Evolutionary conservation across 495 filamentous ascomycete species (phyloP).

Genomic region (Penicillium canescens): DNA sequence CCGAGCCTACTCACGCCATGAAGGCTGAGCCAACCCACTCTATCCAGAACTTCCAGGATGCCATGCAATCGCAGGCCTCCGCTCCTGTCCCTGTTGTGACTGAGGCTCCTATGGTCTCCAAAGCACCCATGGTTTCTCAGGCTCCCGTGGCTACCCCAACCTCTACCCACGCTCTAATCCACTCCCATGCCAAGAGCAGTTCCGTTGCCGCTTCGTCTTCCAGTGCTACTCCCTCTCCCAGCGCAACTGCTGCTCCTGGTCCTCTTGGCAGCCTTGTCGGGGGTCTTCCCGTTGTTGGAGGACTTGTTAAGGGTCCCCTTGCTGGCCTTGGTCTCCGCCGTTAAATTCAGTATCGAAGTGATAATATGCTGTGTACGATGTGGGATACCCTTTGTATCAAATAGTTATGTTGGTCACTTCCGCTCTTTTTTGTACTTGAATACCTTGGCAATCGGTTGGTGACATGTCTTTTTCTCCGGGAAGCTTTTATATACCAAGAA

Average conservation of each 20-base stretch:
- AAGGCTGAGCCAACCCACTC: slow-evolving; percentile 2
- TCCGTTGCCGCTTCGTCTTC: slow-evolving; percentile 13
- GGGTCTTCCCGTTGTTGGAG: slow-evolving; percentile 7
- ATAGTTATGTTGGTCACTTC: neutral
- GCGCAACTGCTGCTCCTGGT: neutral
- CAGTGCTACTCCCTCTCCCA: slow-evolving; percentile 6
- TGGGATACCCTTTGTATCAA: neutral
- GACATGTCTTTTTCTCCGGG: slow-evolving; percentile 7
- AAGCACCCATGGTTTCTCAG: slow-evolving; percentile 6
- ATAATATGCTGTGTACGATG: neutral
- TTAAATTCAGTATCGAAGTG: neutral
- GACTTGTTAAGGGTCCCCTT: slow-evolving; percentile 1
- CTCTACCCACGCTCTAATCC: neutral
- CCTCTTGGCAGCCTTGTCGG: slow-evolving; percentile 7
- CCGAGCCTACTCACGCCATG: neutral
- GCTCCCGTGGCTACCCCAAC: slow-evolving; percentile 1
- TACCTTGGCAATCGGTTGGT: slow-evolving; percentile 10
- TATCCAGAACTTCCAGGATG: neutral
- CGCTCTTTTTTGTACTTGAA: slow-evolving; percentile 11
- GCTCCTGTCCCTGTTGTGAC: neutral
- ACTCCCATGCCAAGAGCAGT: neutral
- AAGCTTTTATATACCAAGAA: slow-evolving; percentile 22
- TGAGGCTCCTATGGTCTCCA: neutral
- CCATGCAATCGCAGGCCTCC: slow-evolving; percentile 1
- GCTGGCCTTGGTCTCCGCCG: slow-evolving; percentile 6